Evolutionary conservation across 2,329 filamentous ascomycete genomes (phyloP), one percentile per base, ranked within the genome.

Genomic region (Leptoxyphium fumago): DNA sequence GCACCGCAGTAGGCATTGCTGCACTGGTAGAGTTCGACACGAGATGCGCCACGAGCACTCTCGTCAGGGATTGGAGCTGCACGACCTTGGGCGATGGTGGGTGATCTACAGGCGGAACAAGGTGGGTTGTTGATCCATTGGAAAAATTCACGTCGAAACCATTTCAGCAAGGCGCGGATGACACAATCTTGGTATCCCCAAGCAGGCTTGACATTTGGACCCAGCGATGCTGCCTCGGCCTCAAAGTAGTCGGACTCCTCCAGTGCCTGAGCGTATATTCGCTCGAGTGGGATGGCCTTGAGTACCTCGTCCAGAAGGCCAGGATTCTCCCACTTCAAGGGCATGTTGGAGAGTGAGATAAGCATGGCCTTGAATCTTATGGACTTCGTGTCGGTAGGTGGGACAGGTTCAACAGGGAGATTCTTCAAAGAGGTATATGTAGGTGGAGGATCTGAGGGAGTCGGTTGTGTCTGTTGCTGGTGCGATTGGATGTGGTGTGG

Each of bases 181-280:
- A 95, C 86, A 62, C 89, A 98, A 66, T 98, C 91, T 64, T 96
- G 89, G 61, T 96, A 95, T 45, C 88, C 89, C 89, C 89, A 96
- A 68, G 87, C 82, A 1, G 88, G 77, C 61, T 83, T 82, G 38
- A 54, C 54, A 44, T 80, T 84, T 45, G 83, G 78, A 15, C 84
- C 84, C 68, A 94, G 79, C 52, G 86, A 94, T 59, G 83, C 83
- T 29, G 89, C 89, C 63, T 94, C 80, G 29, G 86, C 91, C 58
- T 83, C 78, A 54, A 94, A 71, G 28, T 95, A 80, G 61, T 95
- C 86, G 51, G 77, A 79, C 64, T 96, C 88, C 61, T 96, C 89
- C 61, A 96, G 87, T 43, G 91, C 91, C 61, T 95, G 87, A 52
- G 81, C 75, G 64, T 96, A 96, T 54, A 98, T 85, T 53, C 85